A percentile compares a stretch with the other conserved stretches of the same genome.
Conservation (phyloP, 1,284 basidiomycete species). For the Sporisorium scitamineum region DNA sequence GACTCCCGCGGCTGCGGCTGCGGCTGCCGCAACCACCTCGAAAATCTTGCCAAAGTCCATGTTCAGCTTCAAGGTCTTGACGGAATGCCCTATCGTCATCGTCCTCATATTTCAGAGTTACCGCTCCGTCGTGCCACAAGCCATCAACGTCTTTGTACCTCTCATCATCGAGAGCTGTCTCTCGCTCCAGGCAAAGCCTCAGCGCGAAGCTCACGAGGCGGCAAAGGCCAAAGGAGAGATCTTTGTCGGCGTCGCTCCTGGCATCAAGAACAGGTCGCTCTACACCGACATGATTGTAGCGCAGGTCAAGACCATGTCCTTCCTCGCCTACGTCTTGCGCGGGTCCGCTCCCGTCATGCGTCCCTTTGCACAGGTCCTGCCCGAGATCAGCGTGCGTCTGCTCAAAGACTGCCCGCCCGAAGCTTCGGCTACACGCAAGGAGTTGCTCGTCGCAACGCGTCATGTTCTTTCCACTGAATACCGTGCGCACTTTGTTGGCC, state of each 20-base stretch:
- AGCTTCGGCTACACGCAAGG: conserved; percentile 80
- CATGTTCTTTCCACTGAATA: conserved; percentile 88
- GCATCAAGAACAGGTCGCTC: conserved; percentile 77
- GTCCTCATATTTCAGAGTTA: conserved; percentile 90
- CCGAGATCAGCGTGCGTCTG: conserved; percentile 84
- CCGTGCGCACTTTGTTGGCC: conserved; percentile 82
- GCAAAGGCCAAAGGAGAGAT: conserved; percentile 81
- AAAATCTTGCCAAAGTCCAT: conserved; percentile 62
- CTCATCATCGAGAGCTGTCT: conserved; percentile 68
- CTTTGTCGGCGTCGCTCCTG: conserved; percentile 85
- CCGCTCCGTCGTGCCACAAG: conserved; percentile 75
- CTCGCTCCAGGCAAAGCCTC: conserved; percentile 79
- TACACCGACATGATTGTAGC: conserved; percentile 91
- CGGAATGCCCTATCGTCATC: conserved; percentile 93
- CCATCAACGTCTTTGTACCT: conserved; percentile 80
- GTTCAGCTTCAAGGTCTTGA: conserved; percentile 89
- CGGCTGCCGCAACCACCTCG: conserved; percentile 16
- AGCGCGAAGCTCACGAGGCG: conserved; percentile 83
- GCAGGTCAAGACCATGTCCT: conserved; percentile 88
- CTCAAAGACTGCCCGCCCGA: conserved; percentile 94
- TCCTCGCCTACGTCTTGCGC: conserved; percentile 89
- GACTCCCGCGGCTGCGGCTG: neutral
- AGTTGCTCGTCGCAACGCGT: conserved; percentile 90
- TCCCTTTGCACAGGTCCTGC: conserved; percentile 83
- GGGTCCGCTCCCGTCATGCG: conserved; percentile 79